phyloP scores from a whole-genome alignment of 768 basidiomycete species.

The Macrocybe gigantea region DNA sequence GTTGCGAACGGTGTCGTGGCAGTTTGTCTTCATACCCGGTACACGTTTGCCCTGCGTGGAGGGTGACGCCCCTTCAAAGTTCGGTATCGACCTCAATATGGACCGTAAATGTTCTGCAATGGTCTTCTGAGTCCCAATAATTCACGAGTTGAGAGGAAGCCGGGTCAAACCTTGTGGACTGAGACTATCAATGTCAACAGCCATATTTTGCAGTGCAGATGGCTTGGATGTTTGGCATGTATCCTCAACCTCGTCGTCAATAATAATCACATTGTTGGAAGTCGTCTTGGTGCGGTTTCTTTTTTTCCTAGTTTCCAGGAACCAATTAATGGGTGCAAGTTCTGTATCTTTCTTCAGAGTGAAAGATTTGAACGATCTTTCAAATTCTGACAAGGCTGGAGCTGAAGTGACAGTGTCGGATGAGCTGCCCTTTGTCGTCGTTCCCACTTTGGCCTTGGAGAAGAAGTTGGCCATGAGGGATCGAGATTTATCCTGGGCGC shows the following conservation, averaged over 20 bases:
- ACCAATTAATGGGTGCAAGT: conserved; percentile 73
- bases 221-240: too few species aligned
- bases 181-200: conserved; percentile 24
- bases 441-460: conserved; percentile 46
- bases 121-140: too few species aligned
- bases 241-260: conserved; percentile 31
- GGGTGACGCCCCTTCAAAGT: too few species aligned
- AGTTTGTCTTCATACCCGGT: conserved; percentile 22
- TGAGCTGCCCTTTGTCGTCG: conserved; percentile 16
- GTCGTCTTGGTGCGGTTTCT: conserved; percentile 12
- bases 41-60: conserved; percentile 3
- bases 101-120: conserved; percentile 31
- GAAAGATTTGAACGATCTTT: conserved; percentile 74
- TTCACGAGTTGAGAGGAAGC: too few species aligned
- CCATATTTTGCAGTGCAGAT: not conserved
- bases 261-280: conserved; percentile 47
- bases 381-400: conserved; percentile 57
- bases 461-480: conserved; percentile 79
- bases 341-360: conserved; percentile 67
- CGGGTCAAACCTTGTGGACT: conserved; percentile 32
- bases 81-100: conserved; percentile 17
- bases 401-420: conserved; percentile 24
- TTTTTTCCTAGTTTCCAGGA: conserved; percentile 30
- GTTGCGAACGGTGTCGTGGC: conserved; percentile 28
- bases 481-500: conserved; percentile 66